Conservation (phyloP, 305 asterid species). For the Fraxinus ornus region DNA sequence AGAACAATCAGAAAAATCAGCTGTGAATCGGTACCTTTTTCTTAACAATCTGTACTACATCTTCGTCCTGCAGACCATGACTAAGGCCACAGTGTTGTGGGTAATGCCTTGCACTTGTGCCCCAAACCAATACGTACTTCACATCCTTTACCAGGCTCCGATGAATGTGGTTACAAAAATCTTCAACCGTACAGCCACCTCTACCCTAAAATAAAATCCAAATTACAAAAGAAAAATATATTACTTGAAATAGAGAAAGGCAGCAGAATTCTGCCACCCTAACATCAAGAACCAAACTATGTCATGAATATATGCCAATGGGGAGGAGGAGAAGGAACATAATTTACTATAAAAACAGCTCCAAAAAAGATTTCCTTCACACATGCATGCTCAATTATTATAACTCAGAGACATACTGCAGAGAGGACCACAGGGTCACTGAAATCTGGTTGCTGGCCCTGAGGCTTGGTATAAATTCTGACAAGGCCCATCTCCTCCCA, state of each 20-base stretch:
- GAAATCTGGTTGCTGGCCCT: slow-evolving; percentile 99
- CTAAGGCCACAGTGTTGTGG: slow-evolving; percentile 96
- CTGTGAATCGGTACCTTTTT: slow-evolving; percentile 60
- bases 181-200: slow-evolving; percentile 96
- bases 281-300: neutral
- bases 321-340: neutral
- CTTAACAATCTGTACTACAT: slow-evolving; percentile 95
- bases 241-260: neutral
- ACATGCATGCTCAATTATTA: neutral
- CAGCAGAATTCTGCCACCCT: neutral
- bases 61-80: slow-evolving; percentile 84
- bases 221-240: neutral
- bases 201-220: slow-evolving; percentile 63
- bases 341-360: slow-evolving; percentile 2
- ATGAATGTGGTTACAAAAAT: slow-evolving; percentile 93
- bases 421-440: slow-evolving; percentile 95
- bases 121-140: slow-evolving; percentile 96
- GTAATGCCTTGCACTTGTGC: slow-evolving; percentile 87
- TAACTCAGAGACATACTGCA: slow-evolving; percentile 53
- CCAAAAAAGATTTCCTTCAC: neutral
- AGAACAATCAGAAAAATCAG: neutral
- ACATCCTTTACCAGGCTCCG: slow-evolving; percentile 93
- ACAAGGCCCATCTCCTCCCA: slow-evolving; percentile 99
- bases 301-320: neutral
- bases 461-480: slow-evolving; percentile 93